Evolutionary conservation across 2,329 filamentous ascomycete species (phyloP).

Genomic region (Hypoxylon sp.): DNA sequence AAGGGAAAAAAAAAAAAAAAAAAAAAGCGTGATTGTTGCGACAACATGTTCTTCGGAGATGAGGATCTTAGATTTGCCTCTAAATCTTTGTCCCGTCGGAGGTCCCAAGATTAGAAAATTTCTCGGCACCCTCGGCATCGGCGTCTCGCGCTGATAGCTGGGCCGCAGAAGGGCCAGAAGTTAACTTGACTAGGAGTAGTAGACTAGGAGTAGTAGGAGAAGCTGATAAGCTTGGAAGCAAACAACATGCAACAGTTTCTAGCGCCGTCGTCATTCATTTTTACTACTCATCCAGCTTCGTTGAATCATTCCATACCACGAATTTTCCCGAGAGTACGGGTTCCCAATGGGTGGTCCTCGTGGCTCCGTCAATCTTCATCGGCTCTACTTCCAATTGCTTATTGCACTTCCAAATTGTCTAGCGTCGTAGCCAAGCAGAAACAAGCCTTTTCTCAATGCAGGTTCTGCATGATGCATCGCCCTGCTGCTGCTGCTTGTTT

Average conservation of each 20-base stretch:
- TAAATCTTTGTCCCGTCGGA: constrained; percentile 24
- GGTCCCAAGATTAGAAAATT: neutral
- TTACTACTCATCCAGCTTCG: neutral
- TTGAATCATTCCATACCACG: neutral
- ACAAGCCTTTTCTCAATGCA: constrained; percentile 45
- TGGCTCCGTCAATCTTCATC: constrained; percentile 18
- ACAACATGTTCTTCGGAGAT: constrained; percentile 20
- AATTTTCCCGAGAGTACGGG: constrained; percentile 36
- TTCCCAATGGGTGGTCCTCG: constrained; percentile 21
- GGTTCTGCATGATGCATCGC: constrained; percentile 40
- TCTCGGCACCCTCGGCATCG: constrained; percentile 33
- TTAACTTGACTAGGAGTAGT: neutral
- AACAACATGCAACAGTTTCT: neutral
- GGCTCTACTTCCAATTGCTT: constrained; percentile 28
- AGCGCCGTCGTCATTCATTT: constrained; percentile 19
- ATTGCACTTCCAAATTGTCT: constrained; percentile 10
- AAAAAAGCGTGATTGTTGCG: constrained; percentile 12
- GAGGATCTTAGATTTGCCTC: constrained; percentile 34
- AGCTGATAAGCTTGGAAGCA: constrained; percentile 1
- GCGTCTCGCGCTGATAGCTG: constrained; percentile 35
- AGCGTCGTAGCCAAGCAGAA: constrained; percentile 42
- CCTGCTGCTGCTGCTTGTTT: constrained; percentile 13
- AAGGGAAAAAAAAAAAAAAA: constrained; percentile 11
- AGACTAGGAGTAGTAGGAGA: no score
- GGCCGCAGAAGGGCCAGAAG: neutral